Conservation (phyloP, 2,329 filamentous ascomycete species). For the Blastomyces emzantsi region DNA sequence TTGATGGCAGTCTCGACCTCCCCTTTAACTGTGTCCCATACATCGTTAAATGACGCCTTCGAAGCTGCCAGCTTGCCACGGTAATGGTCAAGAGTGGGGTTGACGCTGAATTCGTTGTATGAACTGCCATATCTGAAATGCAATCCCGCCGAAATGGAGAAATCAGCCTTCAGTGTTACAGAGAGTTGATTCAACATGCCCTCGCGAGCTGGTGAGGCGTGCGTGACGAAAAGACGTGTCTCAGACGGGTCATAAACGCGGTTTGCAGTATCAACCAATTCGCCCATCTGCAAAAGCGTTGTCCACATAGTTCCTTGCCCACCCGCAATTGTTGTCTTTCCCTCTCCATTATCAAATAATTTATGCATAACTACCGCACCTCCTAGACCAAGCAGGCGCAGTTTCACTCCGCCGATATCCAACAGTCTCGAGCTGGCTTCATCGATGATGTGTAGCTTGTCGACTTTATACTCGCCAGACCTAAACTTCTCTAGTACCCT, state of each 20-base stretch:
- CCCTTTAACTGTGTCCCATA: slow-evolving; percentile 96
- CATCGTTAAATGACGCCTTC: slow-evolving; percentile 97
- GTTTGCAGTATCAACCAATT: slow-evolving; percentile 94
- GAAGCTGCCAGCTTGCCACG: slow-evolving; percentile 96
- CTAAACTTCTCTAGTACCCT: slow-evolving; percentile 95
- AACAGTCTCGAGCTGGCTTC: slow-evolving; percentile 93
- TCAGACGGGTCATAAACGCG: slow-evolving; percentile 97
- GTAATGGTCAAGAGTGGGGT: slow-evolving; percentile 95
- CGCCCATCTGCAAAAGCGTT: slow-evolving; percentile 93
- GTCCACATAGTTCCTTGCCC: slow-evolving; percentile 99
- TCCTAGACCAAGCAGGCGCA: slow-evolving; percentile 84
- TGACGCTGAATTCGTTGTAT: slow-evolving; percentile 99
- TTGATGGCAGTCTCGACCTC: slow-evolving; percentile 93
- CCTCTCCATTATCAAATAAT: slow-evolving; percentile 97
- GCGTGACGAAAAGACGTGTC: slow-evolving; percentile 91
- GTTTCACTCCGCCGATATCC: slow-evolving; percentile 90
- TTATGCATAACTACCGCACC: slow-evolving; percentile 99
- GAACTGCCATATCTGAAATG: slow-evolving; percentile 99
- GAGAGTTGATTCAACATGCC: slow-evolving; percentile 96
- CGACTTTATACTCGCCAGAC: slow-evolving; percentile 94
- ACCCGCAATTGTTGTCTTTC: slow-evolving; percentile 93
- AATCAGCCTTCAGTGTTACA: slow-evolving; percentile 94
- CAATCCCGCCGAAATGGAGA: slow-evolving; percentile 92
- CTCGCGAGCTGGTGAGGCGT: slow-evolving; percentile 92
- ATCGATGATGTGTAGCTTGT: slow-evolving; percentile 96